A percentile compares a stretch with the other conserved stretches of the same genome.
These are phyloP conservation scores for Fusarium caatingaense DNA, from an alignment of 2,329 filamentous ascomycete species.

Conservation along the genomic window DNA sequence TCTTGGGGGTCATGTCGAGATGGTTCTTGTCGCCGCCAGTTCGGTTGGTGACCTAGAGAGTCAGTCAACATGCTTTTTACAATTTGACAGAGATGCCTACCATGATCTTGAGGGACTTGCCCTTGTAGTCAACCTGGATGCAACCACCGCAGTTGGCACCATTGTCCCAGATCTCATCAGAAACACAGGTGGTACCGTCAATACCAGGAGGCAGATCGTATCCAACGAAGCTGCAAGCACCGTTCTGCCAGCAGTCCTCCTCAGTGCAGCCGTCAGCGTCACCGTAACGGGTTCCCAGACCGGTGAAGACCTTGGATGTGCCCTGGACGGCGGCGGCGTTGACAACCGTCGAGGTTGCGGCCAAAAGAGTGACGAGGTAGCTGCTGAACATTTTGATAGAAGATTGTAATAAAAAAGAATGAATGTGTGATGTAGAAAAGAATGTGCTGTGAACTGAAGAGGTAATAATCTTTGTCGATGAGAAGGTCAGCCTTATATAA, in stretches of 20 bases:
- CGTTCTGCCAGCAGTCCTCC: slow-evolving; percentile 19
- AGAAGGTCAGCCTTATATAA: neutral
- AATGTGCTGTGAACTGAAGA: slow-evolving; percentile 1
- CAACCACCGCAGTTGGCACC: slow-evolving; percentile 21
- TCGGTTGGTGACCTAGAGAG: slow-evolving; percentile 8
- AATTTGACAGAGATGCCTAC: neutral
- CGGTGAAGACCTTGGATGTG: neutral
- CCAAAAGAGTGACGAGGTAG: slow-evolving; percentile 15
- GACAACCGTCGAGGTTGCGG: slow-evolving; percentile 14
- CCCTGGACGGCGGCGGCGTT: slow-evolving; percentile 3
- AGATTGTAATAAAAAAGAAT: neutral
- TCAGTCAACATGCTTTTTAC: neutral
- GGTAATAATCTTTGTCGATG: neutral
- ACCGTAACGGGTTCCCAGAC: slow-evolving; percentile 16
- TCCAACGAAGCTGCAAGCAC: slow-evolving; percentile 20
- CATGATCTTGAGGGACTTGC: slow-evolving; percentile 18
- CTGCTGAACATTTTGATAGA: slow-evolving; percentile 7
- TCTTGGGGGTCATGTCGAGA: slow-evolving; percentile 25
- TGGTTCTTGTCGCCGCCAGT: slow-evolving; percentile 21
- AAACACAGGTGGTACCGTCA: slow-evolving; percentile 15
- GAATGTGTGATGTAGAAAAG: neutral
- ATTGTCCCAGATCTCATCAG: slow-evolving; percentile 18
- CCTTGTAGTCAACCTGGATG: slow-evolving; percentile 7
- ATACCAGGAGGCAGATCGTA: slow-evolving; percentile 15
- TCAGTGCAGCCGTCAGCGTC: slow-evolving; percentile 11